Evolutionary conservation across 441 rosid species (phyloP).

Genomic region (Corymbia calophylla): DNA sequence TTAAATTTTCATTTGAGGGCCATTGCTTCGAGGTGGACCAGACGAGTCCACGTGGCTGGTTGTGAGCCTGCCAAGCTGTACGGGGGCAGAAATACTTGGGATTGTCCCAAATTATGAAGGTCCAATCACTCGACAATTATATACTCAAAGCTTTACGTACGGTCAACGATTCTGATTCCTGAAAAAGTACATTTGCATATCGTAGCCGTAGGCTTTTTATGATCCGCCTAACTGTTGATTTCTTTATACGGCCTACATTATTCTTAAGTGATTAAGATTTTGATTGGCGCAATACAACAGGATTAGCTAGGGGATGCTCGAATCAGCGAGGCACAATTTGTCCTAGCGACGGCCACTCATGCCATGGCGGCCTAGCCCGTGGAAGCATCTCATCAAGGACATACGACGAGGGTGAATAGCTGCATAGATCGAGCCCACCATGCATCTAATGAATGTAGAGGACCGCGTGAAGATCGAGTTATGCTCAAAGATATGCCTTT

Average conservation of each 20-base stretch:
- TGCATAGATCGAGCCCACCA: background rate
- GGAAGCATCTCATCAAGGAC: background rate
- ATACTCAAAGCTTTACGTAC: background rate
- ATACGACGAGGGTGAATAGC: background rate
- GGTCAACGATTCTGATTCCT: background rate
- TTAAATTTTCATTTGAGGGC: background rate
- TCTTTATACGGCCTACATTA: accelerated
- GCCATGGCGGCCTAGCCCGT: accelerated
- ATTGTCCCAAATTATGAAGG: background rate
- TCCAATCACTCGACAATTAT: accelerated
- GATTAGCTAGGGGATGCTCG: background rate
- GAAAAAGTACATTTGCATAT: accelerated
- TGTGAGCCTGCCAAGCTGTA: background rate
- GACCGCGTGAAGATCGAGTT: too few relatives aligned
- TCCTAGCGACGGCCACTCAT: accelerated
- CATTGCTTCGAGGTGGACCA: background rate
- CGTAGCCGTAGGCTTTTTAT: accelerated
- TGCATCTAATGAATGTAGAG: too few relatives aligned
- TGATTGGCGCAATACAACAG: accelerated
- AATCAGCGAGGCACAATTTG: background rate
- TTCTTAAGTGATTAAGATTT: background rate
- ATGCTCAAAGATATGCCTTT: too few relatives aligned
- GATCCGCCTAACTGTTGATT: background rate
- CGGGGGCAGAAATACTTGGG: accelerated
- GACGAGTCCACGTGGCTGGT: background rate